Conservation (phyloP, 2,329 filamentous ascomycete genomes). For the Curvularia eragrostidis region DNA sequence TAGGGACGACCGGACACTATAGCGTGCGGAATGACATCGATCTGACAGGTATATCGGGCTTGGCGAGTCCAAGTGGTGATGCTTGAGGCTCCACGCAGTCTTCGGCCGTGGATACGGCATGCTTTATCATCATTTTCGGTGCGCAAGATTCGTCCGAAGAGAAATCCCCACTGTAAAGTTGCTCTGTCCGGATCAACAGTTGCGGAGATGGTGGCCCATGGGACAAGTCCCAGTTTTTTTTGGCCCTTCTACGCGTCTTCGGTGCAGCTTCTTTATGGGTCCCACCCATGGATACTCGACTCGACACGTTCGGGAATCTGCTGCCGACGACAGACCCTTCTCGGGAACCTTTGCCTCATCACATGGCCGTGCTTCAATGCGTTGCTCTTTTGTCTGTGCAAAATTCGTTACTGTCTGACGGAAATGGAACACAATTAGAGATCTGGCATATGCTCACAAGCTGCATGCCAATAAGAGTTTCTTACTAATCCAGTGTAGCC, state of each 20-base stretch:
- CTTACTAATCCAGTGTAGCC: background rate
- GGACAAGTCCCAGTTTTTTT: conserved; percentile 2
- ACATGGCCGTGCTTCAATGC: background rate
- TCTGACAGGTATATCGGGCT: background rate
- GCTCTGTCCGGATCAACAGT: background rate
- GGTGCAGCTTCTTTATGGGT: conserved; percentile 11
- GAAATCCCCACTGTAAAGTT: background rate
- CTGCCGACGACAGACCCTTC: background rate
- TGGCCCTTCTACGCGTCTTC: conserved; percentile 11
- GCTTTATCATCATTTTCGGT: background rate
- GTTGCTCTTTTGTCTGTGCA: background rate
- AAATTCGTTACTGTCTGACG: background rate
- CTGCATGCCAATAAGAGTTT: background rate
- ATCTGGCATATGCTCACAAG: background rate
- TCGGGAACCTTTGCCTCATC: background rate
- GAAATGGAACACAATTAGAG: background rate
- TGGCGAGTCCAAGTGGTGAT: background rate
- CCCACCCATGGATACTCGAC: background rate
- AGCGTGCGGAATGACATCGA: conserved; percentile 6
- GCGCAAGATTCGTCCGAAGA: background rate
- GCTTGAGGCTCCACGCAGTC: background rate
- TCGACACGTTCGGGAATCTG: background rate
- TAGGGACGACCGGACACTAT: background rate
- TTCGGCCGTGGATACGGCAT: background rate
- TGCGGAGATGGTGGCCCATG: background rate